A percentile compares a stretch with the other conserved stretches of the same genome.
Evolutionary conservation across 257 asterid genomes (phyloP).

Genomic region (Rubia yunnanensis): DNA sequence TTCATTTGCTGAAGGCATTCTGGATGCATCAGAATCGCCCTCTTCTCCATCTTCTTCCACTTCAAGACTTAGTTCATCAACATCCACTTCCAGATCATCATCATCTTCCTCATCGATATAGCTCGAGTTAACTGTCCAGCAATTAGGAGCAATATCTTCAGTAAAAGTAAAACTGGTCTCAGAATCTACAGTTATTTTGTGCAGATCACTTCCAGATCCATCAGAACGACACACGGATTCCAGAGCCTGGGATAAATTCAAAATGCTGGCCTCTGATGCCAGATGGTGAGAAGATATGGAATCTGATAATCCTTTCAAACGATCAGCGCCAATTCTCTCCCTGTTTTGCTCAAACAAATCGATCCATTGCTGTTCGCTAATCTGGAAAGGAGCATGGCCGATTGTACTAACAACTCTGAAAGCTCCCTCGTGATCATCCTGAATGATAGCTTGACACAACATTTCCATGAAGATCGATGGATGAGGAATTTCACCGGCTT

Average conservation of each 20-base stretch:
- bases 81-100: constrained; percentile 19
- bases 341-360: constrained; percentile 41
- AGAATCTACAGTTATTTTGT: constrained; percentile 15
- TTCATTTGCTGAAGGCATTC: constrained; percentile 55
- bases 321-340: constrained; percentile 28
- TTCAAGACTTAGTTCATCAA: constrained; percentile 27
- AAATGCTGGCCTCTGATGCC: constrained; percentile 42
- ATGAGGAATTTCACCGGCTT: constrained; percentile 76
- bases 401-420: constrained; percentile 43
- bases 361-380: constrained; percentile 57
- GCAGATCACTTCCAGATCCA: neutral
- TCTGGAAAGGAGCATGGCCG: constrained; percentile 63
- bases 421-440: constrained; percentile 37
- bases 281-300: constrained; percentile 25
- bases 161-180: constrained; percentile 14
- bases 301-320: constrained; percentile 38
- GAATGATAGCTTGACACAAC: constrained; percentile 46
- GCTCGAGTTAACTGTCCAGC: constrained; percentile 2
- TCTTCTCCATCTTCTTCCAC: constrained; percentile 22
- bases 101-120: constrained; percentile 13
- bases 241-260: constrained; percentile 49
- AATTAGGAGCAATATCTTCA: constrained; percentile 13
- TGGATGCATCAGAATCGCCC: constrained; percentile 24
- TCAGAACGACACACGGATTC: constrained; percentile 16
- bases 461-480: constrained; percentile 57